These are phyloP conservation scores for Musa schizocarpa DNA, from an alignment of 176 grass and related monocot genomes.

Conservation along the genomic window DNA sequence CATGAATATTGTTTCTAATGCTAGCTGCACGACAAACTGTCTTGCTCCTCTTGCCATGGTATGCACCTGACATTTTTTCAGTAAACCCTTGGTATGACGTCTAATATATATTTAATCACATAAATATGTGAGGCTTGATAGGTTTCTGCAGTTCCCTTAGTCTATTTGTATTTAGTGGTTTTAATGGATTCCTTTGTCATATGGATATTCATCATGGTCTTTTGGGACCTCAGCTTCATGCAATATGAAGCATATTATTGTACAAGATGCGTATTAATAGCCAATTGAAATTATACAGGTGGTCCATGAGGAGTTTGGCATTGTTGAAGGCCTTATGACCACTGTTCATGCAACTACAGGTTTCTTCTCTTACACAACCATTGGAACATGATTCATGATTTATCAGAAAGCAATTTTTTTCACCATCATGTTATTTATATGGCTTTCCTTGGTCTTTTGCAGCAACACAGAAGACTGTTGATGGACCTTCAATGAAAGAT, in stretches of 20 bases:
- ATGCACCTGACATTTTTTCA: background rate
- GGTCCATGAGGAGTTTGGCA: conserved; percentile 97
- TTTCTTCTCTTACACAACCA: conserved; percentile 18
- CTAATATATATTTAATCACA: too few species aligned
- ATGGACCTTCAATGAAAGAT: conserved; percentile 91
- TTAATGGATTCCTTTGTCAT: background rate
- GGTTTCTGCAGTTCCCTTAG: background rate
- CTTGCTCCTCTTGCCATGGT: conserved; percentile 99
- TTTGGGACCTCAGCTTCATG: background rate
- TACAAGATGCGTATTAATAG: background rate
- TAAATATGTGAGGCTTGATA: background rate
- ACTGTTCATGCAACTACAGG: conserved; percentile 99
- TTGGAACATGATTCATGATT: background rate
- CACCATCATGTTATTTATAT: background rate
- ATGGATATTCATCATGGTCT: background rate
- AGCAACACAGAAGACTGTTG: conserved; percentile 99
- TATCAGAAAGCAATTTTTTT: background rate
- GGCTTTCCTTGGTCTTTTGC: conserved; percentile 12
- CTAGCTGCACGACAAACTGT: conserved; percentile 95
- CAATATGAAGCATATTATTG: background rate
- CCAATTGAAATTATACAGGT: conserved; percentile 40
- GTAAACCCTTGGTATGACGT: too few species aligned
- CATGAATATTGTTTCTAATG: conserved; percentile 97
- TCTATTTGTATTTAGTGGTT: background rate
- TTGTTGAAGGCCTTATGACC: conserved; percentile 95